A percentile compares a stretch with the other conserved stretches of the same genome.
These are phyloP conservation scores for Neurospora tetraspora DNA, from an alignment of 495 filamentous ascomycete genomes.

Conservation along the genomic window DNA sequence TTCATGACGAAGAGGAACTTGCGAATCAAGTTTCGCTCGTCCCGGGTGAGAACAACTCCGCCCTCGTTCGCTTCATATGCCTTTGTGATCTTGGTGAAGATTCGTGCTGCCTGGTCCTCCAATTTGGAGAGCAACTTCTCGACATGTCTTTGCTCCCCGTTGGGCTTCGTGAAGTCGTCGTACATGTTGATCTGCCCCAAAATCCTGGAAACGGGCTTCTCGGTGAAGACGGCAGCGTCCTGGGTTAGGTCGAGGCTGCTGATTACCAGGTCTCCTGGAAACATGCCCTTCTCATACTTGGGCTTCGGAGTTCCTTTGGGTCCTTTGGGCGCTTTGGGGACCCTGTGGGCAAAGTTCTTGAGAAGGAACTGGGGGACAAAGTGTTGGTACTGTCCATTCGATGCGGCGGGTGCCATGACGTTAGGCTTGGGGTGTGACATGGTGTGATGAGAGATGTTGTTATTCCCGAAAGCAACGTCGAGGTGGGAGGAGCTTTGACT, in stretches of 20 bases:
- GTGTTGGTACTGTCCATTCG: constrained; percentile 32
- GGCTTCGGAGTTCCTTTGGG: neutral
- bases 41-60: constrained; percentile 25
- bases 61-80: constrained; percentile 14
- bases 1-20: constrained; percentile 48
- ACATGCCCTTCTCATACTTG: constrained; percentile 14
- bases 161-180: constrained; percentile 18
- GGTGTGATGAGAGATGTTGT: neutral
- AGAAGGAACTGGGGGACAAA: constrained; percentile 40
- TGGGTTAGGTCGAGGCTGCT: constrained; percentile 13
- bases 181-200: constrained; percentile 38
- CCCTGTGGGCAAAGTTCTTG: constrained; percentile 28
- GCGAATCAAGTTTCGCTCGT: constrained; percentile 32
- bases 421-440: neutral
- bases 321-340: neutral
- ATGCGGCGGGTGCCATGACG: neutral
- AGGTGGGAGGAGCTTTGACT: neutral
- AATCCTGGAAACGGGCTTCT: constrained; percentile 26
- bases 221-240: constrained; percentile 15
- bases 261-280: constrained; percentile 15
- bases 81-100: constrained; percentile 26
- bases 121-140: constrained; percentile 29
- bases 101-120: constrained; percentile 19
- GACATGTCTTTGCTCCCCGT: constrained; percentile 20
- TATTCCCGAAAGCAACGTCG: neutral